Conservation (phyloP, 73 alveolate genomes). For the Symbiodinium pilosum region DNA sequence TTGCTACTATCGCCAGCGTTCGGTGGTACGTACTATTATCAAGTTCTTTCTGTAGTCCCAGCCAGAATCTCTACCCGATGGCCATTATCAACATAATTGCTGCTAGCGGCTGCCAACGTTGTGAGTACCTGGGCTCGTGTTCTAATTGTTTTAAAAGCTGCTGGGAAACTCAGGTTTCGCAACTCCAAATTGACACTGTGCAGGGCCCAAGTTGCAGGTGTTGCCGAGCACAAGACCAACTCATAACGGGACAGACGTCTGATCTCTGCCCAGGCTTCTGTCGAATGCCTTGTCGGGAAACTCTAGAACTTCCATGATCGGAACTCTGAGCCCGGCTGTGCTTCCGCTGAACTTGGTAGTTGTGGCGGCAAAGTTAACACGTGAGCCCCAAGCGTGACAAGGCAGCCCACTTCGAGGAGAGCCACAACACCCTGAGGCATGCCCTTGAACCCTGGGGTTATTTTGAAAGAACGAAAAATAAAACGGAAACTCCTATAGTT, state of each 20-base stretch:
- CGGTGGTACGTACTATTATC: too few species aligned
- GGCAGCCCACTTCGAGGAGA: slow-evolving; percentile 78
- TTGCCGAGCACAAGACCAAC: background rate
- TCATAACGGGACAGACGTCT: background rate
- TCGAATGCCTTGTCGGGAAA: slow-evolving; percentile 84
- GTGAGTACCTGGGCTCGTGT: too few species aligned
- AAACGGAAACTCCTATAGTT: too few species aligned
- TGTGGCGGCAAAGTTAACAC: background rate
- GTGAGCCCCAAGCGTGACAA: background rate
- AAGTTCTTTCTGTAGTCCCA: too few species aligned
- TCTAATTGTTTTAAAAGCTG: too few species aligned
- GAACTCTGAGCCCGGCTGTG: slow-evolving; percentile 79
- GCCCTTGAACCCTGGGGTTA: background rate
- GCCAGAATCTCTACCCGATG: too few species aligned
- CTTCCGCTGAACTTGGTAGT: background rate
- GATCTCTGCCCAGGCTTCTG: slow-evolving; percentile 24
- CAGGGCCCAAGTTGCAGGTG: background rate
- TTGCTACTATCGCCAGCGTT: too few species aligned
- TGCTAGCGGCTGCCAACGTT: too few species aligned
- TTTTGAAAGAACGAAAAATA: too few species aligned
- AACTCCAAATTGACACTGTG: slow-evolving; percentile 60
- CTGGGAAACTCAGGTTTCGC: slow-evolving; percentile 70
- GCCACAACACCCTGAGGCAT: slow-evolving; percentile 76
- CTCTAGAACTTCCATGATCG: slow-evolving; percentile 91
- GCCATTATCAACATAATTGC: too few species aligned